Evolutionary conservation across 139 green algal species (phyloP), one percentile per base, ranked within the genome.

Genomic region (Zygnema cylindricum): DNA sequence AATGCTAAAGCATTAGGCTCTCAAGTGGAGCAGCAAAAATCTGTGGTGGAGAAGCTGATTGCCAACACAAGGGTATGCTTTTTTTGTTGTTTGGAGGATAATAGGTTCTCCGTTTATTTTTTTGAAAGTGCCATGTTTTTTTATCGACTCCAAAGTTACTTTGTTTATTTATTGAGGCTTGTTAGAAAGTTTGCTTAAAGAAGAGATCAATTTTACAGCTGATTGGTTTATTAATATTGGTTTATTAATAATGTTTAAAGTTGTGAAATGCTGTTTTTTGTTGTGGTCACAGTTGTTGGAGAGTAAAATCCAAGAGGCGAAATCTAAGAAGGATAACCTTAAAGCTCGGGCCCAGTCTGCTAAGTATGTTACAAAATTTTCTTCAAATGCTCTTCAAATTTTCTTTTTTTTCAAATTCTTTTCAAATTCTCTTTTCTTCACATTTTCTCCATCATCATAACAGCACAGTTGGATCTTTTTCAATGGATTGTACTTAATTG

Each of bases 311-410:
- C 41, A 81, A 0, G 97, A 99, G 92, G 97, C 98, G 7, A 97
- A 96, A 88, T 94, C 92, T 89, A 99, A 99, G 95, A 99, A 99
- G 94, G 97, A 99, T 93, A 99, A 97, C 1, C 93, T 99, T 33
- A 99, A 99, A 94, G 98, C 98, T 40, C 95, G 98, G 49, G 97
- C 97, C 36, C 95, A 97, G 84, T 95, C 86, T 33, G 98, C 98
- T 41, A 97, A 96, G 91, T 97, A 93, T 21, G 93, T 86, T 42
- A 93, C 92, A 63, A 25, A 16, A n/a, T 25, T 73, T 73, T 73
- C 30, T 73, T 73, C 57, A 73, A 7, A 7, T 30, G 36, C 35
- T 79, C 7, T 79, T 11, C 71, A 63, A 25, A 63, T 63, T 63
- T 63, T 85, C 69, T 87, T 92, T 55, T 92, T 95, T 81, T 88